Evolutionary conservation across 1,139 yeast species (phyloP).

Genomic region (Lodderomyces beijingensis): DNA sequence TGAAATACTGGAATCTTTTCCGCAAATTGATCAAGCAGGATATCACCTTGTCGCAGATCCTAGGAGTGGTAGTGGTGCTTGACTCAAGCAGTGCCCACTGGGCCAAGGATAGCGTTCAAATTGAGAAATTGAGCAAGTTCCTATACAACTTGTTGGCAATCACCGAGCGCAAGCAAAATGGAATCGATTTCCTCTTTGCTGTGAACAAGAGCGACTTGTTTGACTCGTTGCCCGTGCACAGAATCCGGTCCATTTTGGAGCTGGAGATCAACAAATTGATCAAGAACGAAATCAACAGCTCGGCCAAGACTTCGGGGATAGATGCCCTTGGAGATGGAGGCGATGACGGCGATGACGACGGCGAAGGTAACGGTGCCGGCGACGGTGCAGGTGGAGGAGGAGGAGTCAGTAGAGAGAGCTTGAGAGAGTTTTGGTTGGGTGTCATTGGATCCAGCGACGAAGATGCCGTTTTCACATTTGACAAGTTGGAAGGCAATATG

Average conservation of each 20-base stretch:
- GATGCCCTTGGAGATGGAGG: conserved; percentile 28
- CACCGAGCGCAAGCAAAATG: conserved; percentile 59
- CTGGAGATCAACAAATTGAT: conserved; percentile 59
- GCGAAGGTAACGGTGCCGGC: conserved; percentile 18
- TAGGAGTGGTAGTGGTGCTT: conserved; percentile 68
- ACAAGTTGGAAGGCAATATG: conserved; percentile 67
- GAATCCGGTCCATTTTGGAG: conserved; percentile 58
- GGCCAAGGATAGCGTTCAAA: conserved; percentile 21
- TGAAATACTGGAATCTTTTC: conserved; percentile 57
- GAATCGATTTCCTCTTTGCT: conserved; percentile 69
- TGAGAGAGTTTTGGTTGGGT: conserved; percentile 41
- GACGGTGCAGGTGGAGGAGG: conserved; percentile 21
- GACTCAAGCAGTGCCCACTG: conserved; percentile 50
- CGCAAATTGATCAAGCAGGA: conserved; percentile 40
- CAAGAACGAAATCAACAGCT: conserved; percentile 33
- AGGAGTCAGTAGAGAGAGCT: conserved; percentile 17
- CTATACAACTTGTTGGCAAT: conserved; percentile 50
- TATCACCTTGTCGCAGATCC: conserved; percentile 41
- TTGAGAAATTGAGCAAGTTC: conserved; percentile 44
- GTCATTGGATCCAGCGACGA: conserved; percentile 42
- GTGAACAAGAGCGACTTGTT: conserved; percentile 83
- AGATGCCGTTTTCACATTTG: conserved; percentile 48
- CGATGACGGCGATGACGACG: conserved; percentile 20
- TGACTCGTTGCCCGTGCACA: conserved; percentile 67
- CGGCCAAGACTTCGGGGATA: conserved; percentile 30